Percentiles rank a stretch among this genome's conserved stretches.
Conservation (phyloP, 805 yeast species). For the Candida oleophila region DNA sequence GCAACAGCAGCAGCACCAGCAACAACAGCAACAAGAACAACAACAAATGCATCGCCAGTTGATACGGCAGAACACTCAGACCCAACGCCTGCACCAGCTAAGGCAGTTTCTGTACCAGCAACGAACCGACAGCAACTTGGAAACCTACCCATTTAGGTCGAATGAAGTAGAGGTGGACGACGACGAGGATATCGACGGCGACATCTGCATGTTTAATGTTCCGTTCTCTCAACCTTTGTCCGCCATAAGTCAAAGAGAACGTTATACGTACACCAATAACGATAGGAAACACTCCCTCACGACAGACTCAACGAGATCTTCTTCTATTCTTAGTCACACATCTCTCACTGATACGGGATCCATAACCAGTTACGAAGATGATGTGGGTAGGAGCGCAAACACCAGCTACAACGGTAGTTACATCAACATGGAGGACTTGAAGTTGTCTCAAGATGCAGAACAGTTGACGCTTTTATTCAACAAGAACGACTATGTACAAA, state of each 20-base stretch:
- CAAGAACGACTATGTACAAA: constrained; percentile 22
- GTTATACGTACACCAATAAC: constrained; percentile 19
- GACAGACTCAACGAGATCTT: constrained; percentile 45
- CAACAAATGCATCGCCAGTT: background rate
- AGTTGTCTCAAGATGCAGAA: constrained; percentile 33
- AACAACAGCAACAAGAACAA: background rate
- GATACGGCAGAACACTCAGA: background rate
- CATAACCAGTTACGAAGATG: constrained; percentile 7
- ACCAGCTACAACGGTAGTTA: background rate
- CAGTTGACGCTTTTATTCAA: constrained; percentile 28
- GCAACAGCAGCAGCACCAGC: background rate
- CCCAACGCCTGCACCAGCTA: background rate
- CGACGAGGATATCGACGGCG: constrained; percentile 26
- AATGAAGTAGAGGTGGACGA: constrained; percentile 9
- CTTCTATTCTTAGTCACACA: constrained; percentile 42
- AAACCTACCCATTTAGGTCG: background rate
- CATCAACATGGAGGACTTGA: constrained; percentile 12
- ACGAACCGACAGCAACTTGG: background rate
- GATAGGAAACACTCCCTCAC: constrained; percentile 18
- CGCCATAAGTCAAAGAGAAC: constrained; percentile 35
- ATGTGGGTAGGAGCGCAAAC: background rate
- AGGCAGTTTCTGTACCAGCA: background rate
- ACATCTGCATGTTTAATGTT: constrained; percentile 57
- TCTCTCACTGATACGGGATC: constrained; percentile 17
- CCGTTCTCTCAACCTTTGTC: constrained; percentile 59